phyloP scores from a whole-genome alignment of 768 basidiomycete genomes.

The Lanmaoa pseudosensibilis region DNA sequence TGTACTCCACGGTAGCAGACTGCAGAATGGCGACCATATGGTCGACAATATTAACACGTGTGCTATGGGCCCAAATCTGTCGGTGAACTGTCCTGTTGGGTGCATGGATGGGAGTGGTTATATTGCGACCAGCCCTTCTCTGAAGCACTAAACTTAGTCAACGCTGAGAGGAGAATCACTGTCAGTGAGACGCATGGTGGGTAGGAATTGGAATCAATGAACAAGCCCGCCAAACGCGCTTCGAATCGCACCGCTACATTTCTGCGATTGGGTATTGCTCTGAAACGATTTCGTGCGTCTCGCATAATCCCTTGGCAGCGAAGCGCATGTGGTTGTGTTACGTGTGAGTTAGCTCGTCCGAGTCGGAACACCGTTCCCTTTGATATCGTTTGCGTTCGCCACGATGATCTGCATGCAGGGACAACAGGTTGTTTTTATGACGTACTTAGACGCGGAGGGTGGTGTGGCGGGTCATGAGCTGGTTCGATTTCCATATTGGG shows the following conservation, averaged over 20 bases:
- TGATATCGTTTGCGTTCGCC: background rate
- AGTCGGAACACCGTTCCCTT: background rate
- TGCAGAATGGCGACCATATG: background rate
- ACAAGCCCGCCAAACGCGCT: background rate
- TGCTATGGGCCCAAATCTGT: background rate
- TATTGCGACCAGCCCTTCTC: background rate
- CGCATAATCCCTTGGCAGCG: background rate
- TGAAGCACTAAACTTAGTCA: background rate
- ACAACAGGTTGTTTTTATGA: no score
- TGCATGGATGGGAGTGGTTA: background rate
- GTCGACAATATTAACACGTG: background rate
- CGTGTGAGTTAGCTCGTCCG: background rate
- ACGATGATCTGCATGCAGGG: background rate
- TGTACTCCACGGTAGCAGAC: background rate
- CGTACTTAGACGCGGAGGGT: background rate
- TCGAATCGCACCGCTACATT: background rate
- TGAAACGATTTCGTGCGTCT: background rate
- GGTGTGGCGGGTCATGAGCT: slow-evolving; percentile 7
- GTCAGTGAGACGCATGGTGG: background rate
- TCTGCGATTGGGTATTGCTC: background rate
- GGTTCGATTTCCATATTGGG: slow-evolving; percentile 15
- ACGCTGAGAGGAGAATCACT: background rate
- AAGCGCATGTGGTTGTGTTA: background rate
- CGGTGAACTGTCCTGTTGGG: background rate
- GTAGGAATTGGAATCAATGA: background rate